Evolutionary conservation across 1,139 yeast species (phyloP), one percentile per base, ranked within the genome.

Genomic region (Taphrina pruni): DNA sequence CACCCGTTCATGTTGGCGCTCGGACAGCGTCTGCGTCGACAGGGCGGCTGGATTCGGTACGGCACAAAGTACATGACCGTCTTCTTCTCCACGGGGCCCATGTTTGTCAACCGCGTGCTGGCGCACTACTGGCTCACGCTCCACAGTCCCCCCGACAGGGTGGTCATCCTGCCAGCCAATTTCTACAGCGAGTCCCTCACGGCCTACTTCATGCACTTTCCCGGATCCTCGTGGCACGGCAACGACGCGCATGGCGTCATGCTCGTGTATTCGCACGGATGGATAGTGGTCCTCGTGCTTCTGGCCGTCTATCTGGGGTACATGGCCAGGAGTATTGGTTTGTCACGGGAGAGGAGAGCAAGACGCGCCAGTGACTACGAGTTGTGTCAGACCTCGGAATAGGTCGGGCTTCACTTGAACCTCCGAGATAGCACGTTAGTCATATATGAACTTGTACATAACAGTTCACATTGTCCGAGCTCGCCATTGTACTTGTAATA

Each of bases 171-270:
- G n/a, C 66, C 70, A 11, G 21, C 54, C 4, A 12, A 38, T 20
- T 54, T 66, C 35, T 66, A 66, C 48, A 52, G 55, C 32, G 60
- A 61, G 45, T 43, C 61, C 3, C 50, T 56, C n/a, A 14, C 48
- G 32, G 51, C 66, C 8, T 66, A 50, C 54, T 66, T 60, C 14
- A 48, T 57, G 46, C 70, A 66, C 21, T 62, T 66, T 45, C 54
- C 60, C 39, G 70, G 70, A 2, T 54, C 61, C n/a, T 60, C 66
- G n/a, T 66, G 70, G 70, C 70, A 66, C 50, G 66, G 62, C 6
- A n/a, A 21, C 20, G 70, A 66, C 46, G 70, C 70, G 8, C 62
- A 46, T 12, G 41, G 41, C n/a, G 46, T 52, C 41, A 60, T 66
- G 54, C 6, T 45, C 6, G 20, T 58, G 21, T 32, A 36, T 32